Base-by-base conservation (phyloP, 1,284 basidiomycete species). In the Ustilago vetiveriae region DNA sequence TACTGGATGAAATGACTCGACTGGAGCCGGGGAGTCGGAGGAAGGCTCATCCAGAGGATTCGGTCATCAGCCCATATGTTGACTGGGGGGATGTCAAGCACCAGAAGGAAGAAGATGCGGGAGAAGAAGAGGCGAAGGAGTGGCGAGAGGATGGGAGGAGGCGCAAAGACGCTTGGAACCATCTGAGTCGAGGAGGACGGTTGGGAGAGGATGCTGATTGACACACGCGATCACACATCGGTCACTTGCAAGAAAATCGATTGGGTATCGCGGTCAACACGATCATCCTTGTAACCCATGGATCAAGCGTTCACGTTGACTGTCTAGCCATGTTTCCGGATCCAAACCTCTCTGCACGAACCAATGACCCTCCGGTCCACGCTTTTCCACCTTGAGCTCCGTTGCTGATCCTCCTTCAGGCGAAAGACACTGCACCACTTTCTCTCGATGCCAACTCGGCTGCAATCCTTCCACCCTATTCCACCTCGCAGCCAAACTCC, bases 321-420 rank as follows among this genome's bases (percentile, higher is more conserved):
- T 0, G 4, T 46, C 23, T 7, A 63, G 6, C 66, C 66, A 69
- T 17, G 58, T 47, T 7, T 55, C 41, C 33, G 39, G 33, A 33
- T 49, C 53, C 8, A 86, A 84, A 82, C 85, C 85, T 29, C 85
- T 84, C 32, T 78, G 79, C 57, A 83, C 65, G 22, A 94, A 94
- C 66, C 66, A 69, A 6, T 24, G 53, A 2, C 49, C 48, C 2
- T 35, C 44, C 84, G 84, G 98, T 92, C 92, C 94, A 21, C 8
- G 22, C 3, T 30, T 23, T 22, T 2, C 16, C 13, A 21, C 16
- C 36, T 13, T 6, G 4, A 30, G 10, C 29, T 30, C 29, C 29
- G 29, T n/a, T n/a, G n/a, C n/a, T n/a, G n/a, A n/a, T n/a, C n/a
- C n/a, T n/a, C n/a, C n/a, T n/a, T n/a, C n/a, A n/a, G n/a, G n/a